Conservation (phyloP, 768 basidiomycete genomes). For the Leccinum disarticulatum region DNA sequence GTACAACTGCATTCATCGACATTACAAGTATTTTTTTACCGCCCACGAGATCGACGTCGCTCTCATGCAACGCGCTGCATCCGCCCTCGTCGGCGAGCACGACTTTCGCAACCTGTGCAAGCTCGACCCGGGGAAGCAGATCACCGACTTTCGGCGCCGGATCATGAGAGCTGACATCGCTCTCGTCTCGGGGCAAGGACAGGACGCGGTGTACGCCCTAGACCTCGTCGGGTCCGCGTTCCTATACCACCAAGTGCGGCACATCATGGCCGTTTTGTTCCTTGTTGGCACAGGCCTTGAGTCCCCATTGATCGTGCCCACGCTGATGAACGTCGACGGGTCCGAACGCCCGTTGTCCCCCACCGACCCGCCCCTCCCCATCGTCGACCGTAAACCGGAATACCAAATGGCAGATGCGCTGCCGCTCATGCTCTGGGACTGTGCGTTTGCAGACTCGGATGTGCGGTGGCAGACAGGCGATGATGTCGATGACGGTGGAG, state of each 20-base stretch:
- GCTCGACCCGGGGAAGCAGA: constrained; percentile 88
- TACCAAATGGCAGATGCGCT: constrained; percentile 94
- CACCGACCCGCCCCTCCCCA: constrained; percentile 35
- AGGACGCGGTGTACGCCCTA: constrained; percentile 58
- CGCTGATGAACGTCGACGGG: constrained; percentile 70
- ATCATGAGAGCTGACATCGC: constrained; percentile 68
- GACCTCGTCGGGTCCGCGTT: constrained; percentile 88
- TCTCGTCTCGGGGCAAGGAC: constrained; percentile 35
- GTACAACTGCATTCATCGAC: constrained; percentile 80
- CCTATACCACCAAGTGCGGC: constrained; percentile 93
- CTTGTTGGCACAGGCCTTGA: constrained; percentile 85
- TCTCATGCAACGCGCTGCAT: constrained; percentile 75
- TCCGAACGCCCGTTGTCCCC: constrained; percentile 9
- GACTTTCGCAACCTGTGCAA: constrained; percentile 97
- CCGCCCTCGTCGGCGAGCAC: constrained; percentile 78
- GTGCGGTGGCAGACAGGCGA: constrained; percentile 72
- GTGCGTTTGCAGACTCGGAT: constrained; percentile 64
- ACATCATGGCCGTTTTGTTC: constrained; percentile 90
- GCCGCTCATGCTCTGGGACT: constrained; percentile 91
- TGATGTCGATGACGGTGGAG: constrained; percentile 22
- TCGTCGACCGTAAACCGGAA: constrained; percentile 74
- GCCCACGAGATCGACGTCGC: constrained; percentile 62
- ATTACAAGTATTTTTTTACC: constrained; percentile 98
- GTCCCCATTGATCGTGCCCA: constrained; percentile 61
- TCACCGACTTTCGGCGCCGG: constrained; percentile 70